Evolutionary conservation across 2,329 filamentous ascomycete species (phyloP).

Genomic region (Phyllosticta citrichinensis): DNA sequence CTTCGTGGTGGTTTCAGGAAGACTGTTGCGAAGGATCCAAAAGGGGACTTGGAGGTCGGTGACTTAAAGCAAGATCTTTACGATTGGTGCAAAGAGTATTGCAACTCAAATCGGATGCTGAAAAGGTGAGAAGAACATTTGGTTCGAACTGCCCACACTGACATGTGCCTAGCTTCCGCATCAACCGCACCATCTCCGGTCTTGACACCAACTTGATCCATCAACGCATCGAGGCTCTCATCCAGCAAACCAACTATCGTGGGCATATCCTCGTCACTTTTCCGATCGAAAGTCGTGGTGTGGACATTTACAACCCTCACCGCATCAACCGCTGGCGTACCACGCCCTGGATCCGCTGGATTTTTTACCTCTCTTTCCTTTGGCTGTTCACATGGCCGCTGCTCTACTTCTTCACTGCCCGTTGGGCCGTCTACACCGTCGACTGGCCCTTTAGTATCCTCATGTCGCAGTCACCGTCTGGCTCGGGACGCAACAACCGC

Average conservation of each 20-base stretch:
- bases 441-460: conserved; percentile 49
- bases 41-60: conserved; percentile 38
- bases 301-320: conserved; percentile 56
- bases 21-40: conserved; percentile 38
- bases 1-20: conserved; percentile 55
- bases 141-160: neutral
- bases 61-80: conserved; percentile 30
- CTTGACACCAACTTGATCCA: conserved; percentile 49
- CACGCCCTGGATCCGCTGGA: conserved; percentile 51
- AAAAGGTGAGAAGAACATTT: conserved; percentile 30
- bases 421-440: conserved; percentile 53
- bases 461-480: conserved; percentile 10
- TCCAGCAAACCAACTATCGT: conserved; percentile 57
- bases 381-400: conserved; percentile 64
- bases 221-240: conserved; percentile 43
- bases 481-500: neutral
- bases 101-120: conserved; percentile 46
- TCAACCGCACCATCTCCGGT: conserved; percentile 42
- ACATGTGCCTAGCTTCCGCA: conserved; percentile 23
- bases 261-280: conserved; percentile 52
- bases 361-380: conserved; percentile 57
- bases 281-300: conserved; percentile 44
- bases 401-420: conserved; percentile 56
- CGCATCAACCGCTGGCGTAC: conserved; percentile 56
- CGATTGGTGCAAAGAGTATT: conserved; percentile 63